Evolutionary conservation across 805 yeast genomes (phyloP), one percentile per base, ranked within the genome.

Genomic region (Metschnikowia lunata): DNA sequence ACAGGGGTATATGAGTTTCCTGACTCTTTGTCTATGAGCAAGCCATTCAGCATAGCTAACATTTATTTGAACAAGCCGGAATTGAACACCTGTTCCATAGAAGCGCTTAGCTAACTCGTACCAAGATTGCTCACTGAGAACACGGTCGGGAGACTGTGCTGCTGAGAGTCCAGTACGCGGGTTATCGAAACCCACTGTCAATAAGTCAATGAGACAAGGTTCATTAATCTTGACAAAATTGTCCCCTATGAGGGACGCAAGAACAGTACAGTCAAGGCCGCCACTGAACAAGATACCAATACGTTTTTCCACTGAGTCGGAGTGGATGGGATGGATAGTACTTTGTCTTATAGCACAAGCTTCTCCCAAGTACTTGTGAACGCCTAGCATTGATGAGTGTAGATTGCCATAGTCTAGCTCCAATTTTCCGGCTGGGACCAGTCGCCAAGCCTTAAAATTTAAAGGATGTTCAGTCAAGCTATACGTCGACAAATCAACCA

Each of bases 111-210:
- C 59, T 12, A 93, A 66, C 29, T 74, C 71, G 8, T 55, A 46
- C 75, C 83, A 77, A 10, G 95, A 82, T 42, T 73, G 69, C n/a
- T 72, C 62, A 0, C 95, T 95, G 7, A 93, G 67, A 40, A 72
- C 64, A 38, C 99, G 68, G 63, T 93, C 99, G 0, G 99, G 99
- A 1, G 96, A 84, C n/a, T 80, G 78, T 5, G 59, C 58, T 0
- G 88, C 82, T 9, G 49, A 43, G 23, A 75, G 62, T 0, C 80
- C 77, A 0, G 91, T 83, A 44, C 99, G 74, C 11, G 89, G 90
- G 56, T 91, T 93, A 52, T 85, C 90, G 62, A 93, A 93, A 0
- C 96, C 95, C 6, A 93, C 99, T 47, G 90, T 91, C 11, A 93
- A 57, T n/a, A 93, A 69, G 59, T 91, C 97, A 8, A 93, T 51